Percentiles rank a stretch among this genome's conserved stretches.
phyloP scores from a whole-genome alignment of 495 filamentous ascomycete species.

The Xylaria acuta region DNA sequence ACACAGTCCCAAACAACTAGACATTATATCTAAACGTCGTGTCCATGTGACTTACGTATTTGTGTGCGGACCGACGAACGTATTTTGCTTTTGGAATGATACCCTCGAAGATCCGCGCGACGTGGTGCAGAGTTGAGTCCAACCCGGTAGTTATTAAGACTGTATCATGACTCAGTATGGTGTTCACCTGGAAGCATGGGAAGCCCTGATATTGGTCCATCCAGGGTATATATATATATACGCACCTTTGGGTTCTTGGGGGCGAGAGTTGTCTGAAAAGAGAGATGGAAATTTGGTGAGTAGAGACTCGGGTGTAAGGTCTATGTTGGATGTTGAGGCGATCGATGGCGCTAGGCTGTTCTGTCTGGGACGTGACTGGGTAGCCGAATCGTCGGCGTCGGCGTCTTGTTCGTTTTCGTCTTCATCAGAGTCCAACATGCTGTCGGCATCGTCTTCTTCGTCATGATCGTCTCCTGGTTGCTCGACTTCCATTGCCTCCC shows the following conservation, averaged over 20 bases:
- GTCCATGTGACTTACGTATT: slow-evolving; percentile 48
- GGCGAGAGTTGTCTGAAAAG: slow-evolving; percentile 65
- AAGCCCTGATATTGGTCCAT: not conserved
- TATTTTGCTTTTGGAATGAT: slow-evolving; percentile 88
- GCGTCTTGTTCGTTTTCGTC: slow-evolving; percentile 46
- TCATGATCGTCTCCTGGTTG: slow-evolving; percentile 46
- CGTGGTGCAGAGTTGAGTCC: slow-evolving; percentile 81
- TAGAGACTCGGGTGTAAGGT: slow-evolving; percentile 71
- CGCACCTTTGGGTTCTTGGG: slow-evolving; percentile 64
- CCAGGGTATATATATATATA: not conserved
- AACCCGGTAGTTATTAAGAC: slow-evolving; percentile 89
- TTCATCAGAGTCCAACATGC: slow-evolving; percentile 68
- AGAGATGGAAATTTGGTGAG: slow-evolving; percentile 81
- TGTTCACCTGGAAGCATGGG: not conserved
- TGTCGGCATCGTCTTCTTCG: slow-evolving; percentile 69
- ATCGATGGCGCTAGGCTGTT: slow-evolving; percentile 59
- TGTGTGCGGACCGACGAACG: slow-evolving; percentile 81
- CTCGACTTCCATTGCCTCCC: slow-evolving; percentile 45
- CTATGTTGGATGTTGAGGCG: slow-evolving; percentile 68
- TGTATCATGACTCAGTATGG: slow-evolving; percentile 2
- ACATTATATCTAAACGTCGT: not conserved
- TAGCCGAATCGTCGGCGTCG: slow-evolving; percentile 51
- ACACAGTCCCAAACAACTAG: not conserved
- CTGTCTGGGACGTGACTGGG: slow-evolving; percentile 53
- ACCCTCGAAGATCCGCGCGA: slow-evolving; percentile 75